phyloP scores from a whole-genome alignment of 2,329 filamentous ascomycete species.

The Periconia macrospinosa region DNA sequence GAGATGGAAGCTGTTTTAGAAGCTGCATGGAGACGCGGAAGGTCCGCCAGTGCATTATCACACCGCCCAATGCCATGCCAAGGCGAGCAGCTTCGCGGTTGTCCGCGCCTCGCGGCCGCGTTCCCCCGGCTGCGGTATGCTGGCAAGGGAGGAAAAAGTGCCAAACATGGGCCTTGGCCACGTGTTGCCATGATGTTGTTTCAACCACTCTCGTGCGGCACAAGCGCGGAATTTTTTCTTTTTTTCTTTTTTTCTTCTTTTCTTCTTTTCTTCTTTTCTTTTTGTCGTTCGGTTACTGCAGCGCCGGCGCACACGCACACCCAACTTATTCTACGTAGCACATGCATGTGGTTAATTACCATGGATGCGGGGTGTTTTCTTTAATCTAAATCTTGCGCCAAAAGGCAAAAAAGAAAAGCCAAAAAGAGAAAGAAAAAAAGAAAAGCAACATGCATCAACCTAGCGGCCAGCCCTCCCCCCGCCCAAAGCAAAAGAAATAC shows the following conservation, averaged over 20 bases:
- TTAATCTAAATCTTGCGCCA: too few species aligned
- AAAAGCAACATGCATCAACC: too few species aligned
- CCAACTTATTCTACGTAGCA: too few species aligned
- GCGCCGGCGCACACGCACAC: too few species aligned
- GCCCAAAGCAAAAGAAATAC: too few species aligned
- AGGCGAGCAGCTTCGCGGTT: slow-evolving; percentile 4
- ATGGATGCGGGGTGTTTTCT: too few species aligned
- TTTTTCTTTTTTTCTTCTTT: not conserved
- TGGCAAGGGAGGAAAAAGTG: slow-evolving; percentile 5
- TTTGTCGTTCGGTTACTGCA: too few species aligned
- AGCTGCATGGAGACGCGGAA: slow-evolving; percentile 1
- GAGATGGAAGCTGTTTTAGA: slow-evolving; percentile 5
- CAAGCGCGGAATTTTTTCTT: not conserved
- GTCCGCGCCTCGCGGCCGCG: slow-evolving; percentile 11
- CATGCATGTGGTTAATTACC: too few species aligned
- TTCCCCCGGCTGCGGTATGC: slow-evolving; percentile 25
- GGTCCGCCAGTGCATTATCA: slow-evolving; percentile 28
- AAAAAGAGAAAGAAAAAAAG: too few species aligned
- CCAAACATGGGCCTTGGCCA: slow-evolving; percentile 8
- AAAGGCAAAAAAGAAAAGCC: too few species aligned
- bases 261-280: not conserved
- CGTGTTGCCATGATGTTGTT: slow-evolving; percentile 1
- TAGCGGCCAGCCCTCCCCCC: too few species aligned
- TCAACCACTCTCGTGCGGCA: not conserved
- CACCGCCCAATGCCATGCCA: slow-evolving; percentile 25